Conservation (phyloP, 345 rosid genomes). For the Xanthoceras sorbifolium region DNA sequence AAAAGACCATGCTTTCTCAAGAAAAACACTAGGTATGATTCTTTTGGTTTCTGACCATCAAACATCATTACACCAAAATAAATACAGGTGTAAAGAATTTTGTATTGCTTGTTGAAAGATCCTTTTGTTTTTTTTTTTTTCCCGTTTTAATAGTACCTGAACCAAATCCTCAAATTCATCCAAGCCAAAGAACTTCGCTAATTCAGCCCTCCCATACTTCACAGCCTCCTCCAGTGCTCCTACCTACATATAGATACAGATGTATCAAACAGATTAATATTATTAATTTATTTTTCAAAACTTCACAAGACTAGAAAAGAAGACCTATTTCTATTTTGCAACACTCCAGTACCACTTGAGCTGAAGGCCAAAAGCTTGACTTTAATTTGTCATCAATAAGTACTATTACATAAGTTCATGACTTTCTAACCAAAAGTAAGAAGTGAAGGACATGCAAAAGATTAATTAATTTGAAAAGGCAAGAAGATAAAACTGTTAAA, state of each 20-base stretch:
- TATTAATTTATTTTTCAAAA: background rate
- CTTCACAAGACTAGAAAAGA: background rate
- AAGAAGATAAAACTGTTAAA: background rate
- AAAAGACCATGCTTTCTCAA: background rate
- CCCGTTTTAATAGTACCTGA: slow-evolving; percentile 45
- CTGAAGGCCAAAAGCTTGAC: background rate
- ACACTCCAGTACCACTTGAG: background rate
- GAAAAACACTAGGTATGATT: background rate
- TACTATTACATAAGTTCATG: background rate
- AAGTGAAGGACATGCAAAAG: background rate
- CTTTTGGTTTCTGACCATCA: background rate
- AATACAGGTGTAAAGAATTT: background rate
- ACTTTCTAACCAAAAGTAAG: background rate
- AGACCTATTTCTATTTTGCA: background rate
- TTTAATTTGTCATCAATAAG: background rate
- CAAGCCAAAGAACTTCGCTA: slow-evolving; percentile 66
- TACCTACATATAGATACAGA: slow-evolving; percentile 41
- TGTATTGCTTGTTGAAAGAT: background rate
- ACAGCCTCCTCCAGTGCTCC: slow-evolving; percentile 84
- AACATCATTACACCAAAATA: background rate
- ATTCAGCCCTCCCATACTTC: slow-evolving; percentile 68
- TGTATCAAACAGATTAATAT: background rate
- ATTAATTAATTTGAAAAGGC: background rate
- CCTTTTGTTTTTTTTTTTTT: background rate
- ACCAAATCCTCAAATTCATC: slow-evolving; percentile 57